A percentile compares a stretch with the other conserved stretches of the same genome.
These are phyloP conservation scores for Candida dendrica DNA, from an alignment of 805 yeast species.

Conservation along the genomic window DNA sequence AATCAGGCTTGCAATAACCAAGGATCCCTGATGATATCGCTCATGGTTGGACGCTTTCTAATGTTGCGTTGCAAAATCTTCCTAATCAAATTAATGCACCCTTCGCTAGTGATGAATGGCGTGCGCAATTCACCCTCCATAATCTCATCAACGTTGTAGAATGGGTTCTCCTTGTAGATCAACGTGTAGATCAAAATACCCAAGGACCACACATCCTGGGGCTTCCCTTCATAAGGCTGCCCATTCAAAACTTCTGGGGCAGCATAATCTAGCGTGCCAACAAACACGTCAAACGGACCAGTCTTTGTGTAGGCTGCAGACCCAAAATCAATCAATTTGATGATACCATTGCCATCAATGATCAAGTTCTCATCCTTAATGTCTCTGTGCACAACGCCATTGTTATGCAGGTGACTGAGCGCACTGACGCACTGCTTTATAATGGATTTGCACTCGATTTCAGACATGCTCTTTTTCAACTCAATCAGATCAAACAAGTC, in stretches of 20 bases:
- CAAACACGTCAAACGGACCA: slow-evolving; percentile 96
- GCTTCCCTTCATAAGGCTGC: slow-evolving; percentile 81
- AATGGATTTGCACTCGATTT: slow-evolving; percentile 68
- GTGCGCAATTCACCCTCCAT: slow-evolving; percentile 81
- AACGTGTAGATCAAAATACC: slow-evolving; percentile 88
- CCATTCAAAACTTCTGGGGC: slow-evolving; percentile 95
- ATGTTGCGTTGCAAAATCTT: slow-evolving; percentile 65
- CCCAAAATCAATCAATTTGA: slow-evolving; percentile 90
- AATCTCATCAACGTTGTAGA: slow-evolving; percentile 91
- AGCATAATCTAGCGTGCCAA: slow-evolving; percentile 95
- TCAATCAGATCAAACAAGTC: slow-evolving; percentile 92
- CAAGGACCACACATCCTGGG: slow-evolving; percentile 96
- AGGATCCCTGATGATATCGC: slow-evolving; percentile 58
- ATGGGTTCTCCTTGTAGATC: slow-evolving; percentile 90
- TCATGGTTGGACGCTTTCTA: slow-evolving; percentile 62
- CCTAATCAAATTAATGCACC: slow-evolving; percentile 52
- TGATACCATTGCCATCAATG: slow-evolving; percentile 72
- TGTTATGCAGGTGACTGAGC: slow-evolving; percentile 69
- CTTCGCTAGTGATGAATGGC: slow-evolving; percentile 55
- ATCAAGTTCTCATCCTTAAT: slow-evolving; percentile 92
- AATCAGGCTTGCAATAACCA: slow-evolving; percentile 42
- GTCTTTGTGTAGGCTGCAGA: slow-evolving; percentile 84
- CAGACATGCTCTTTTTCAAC: slow-evolving; percentile 72
- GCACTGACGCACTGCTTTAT: slow-evolving; percentile 78
- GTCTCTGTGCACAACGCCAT: slow-evolving; percentile 90